Percentiles rank a stretch among this genome's conserved stretches.
phyloP scores from a whole-genome alignment of 2,329 filamentous ascomycete genomes.

The Beauveria pseudobassiana region DNA sequence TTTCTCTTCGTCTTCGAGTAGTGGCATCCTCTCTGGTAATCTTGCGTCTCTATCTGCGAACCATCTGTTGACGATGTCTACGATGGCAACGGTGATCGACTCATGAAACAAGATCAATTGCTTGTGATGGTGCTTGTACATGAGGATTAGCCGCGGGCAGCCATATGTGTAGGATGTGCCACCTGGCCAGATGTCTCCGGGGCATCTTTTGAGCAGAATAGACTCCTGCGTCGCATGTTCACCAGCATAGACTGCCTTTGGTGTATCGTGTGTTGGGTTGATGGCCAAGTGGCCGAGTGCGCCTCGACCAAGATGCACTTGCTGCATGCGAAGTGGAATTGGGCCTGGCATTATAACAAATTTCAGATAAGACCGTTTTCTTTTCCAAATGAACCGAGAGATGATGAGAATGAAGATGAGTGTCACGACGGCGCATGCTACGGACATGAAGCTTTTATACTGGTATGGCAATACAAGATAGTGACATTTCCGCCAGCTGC shows the following conservation, averaged over 20 bases:
- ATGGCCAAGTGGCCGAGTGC: neutral
- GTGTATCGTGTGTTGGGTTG: neutral
- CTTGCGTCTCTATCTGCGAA: neutral
- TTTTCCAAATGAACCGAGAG: too few species aligned
- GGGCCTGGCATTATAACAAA: neutral
- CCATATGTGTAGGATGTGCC: neutral
- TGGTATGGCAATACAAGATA: too few species aligned
- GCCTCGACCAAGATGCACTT: neutral
- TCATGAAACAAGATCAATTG: neutral
- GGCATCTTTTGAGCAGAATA: neutral
- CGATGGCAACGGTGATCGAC: neutral
- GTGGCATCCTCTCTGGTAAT: neutral
- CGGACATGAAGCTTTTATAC: too few species aligned
- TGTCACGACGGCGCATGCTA: too few species aligned
- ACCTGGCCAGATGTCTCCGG: neutral
- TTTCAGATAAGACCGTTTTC: neutral
- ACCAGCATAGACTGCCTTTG: neutral
- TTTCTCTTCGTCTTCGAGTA: neutral
- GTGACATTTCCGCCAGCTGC: too few species aligned
- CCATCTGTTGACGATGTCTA: neutral
- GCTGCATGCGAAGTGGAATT: neutral
- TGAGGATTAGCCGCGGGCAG: conserved; percentile 3
- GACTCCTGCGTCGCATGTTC: neutral
- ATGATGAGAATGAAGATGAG: neutral
- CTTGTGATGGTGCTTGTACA: neutral